Percentiles rank a stretch among this genome's conserved stretches.
phyloP scores from a whole-genome alignment of 306 rosid species.

The Cicer chorassanicum region DNA sequence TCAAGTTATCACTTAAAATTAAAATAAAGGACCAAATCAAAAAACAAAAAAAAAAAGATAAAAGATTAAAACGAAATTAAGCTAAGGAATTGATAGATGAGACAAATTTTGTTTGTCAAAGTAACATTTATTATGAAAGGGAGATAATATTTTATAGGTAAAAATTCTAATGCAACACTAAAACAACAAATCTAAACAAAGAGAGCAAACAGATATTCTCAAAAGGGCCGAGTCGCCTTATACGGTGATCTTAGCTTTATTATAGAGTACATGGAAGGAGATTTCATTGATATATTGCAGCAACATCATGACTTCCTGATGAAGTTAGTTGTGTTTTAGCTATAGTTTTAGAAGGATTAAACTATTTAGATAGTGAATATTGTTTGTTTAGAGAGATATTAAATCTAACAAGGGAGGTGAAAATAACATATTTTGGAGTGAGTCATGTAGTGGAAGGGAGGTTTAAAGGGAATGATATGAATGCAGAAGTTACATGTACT shows the following conservation, averaged over 20 bases:
- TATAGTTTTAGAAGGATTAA: constrained; percentile 57
- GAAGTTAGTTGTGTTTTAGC: constrained; percentile 53
- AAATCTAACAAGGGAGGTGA: constrained; percentile 65
- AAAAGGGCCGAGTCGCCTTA: constrained; percentile 60
- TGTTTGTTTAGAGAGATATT: constrained; percentile 76
- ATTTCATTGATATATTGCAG: constrained; percentile 60
- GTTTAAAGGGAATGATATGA: constrained; percentile 15
- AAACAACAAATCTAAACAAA: too few species aligned
- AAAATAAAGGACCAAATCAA: too few species aligned
- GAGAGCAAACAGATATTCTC: constrained; percentile 51
- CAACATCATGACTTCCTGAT: constrained; percentile 49
- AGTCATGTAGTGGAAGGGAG: constrained; percentile 50
- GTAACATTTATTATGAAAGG: too few species aligned
- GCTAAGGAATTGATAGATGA: too few species aligned
- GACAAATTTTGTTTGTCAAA: too few species aligned
- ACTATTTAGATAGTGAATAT: constrained; percentile 60
- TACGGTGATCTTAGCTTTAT: constrained; percentile 48
- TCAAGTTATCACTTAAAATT: too few species aligned
- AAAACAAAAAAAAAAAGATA: too few species aligned
- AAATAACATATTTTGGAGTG: constrained; percentile 80
- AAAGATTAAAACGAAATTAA: too few species aligned
- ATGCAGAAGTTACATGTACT: constrained; percentile 58
- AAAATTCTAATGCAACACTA: too few species aligned
- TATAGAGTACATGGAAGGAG: constrained; percentile 72
- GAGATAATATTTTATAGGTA: too few species aligned